These are phyloP conservation scores for Xylaria scruposa DNA, from an alignment of 495 filamentous ascomycete species.

Conservation along the genomic window DNA sequence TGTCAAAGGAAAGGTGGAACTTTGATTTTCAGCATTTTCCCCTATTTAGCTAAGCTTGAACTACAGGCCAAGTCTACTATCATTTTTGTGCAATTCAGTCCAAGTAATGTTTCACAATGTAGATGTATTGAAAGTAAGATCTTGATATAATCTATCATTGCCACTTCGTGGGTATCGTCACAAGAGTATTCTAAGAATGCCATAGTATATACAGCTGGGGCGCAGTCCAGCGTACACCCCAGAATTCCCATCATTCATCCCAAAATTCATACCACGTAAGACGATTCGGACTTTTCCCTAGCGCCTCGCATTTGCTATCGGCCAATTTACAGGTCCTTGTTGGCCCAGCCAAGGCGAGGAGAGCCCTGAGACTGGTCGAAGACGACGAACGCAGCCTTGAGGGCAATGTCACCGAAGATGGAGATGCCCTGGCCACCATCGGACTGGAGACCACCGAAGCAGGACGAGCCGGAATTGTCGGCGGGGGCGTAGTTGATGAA, in stretches of 20 bases:
- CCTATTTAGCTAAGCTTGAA: not conserved
- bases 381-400: slow-evolving; percentile 75
- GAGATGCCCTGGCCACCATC: slow-evolving; percentile 63
- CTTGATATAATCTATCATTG: not conserved
- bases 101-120: not conserved
- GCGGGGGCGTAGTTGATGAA: slow-evolving; percentile 58
- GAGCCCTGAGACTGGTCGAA: slow-evolving; percentile 54
- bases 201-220: slow-evolving; percentile 13
- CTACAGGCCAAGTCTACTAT: not conserved
- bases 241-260: not conserved
- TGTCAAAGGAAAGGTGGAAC: not conserved
- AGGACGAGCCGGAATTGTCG: slow-evolving; percentile 37
- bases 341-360: slow-evolving; percentile 27
- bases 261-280: not conserved
- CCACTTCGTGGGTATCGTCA: slow-evolving; percentile 16
- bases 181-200: slow-evolving; percentile 12
- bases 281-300: not conserved
- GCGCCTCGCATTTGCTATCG: not conserved
- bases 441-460: slow-evolving; percentile 66
- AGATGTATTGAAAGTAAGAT: not conserved
- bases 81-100: not conserved
- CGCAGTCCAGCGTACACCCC: not conserved
- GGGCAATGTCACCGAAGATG: slow-evolving; percentile 76
- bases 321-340: slow-evolving; percentile 27
- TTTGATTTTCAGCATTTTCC: not conserved